Evolutionary conservation across 139 green algal genomes (phyloP).

Genomic region (Chlorella vulgaris): DNA sequence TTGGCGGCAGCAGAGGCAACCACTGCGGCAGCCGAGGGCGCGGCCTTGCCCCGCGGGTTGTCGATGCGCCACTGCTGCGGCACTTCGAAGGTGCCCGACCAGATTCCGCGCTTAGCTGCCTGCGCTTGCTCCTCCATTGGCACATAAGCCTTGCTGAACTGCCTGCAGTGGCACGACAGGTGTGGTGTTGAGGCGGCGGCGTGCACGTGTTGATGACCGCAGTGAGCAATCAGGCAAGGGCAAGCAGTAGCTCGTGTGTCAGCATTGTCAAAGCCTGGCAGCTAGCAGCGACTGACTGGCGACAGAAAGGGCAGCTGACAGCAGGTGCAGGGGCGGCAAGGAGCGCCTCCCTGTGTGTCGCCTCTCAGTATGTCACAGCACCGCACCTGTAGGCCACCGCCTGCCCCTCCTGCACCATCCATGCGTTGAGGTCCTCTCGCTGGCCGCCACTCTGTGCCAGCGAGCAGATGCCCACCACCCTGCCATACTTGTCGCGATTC

Average conservation of each 20-base stretch:
- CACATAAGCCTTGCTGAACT: conserved; percentile 79
- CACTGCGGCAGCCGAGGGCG: neutral
- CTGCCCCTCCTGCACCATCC: conserved; percentile 73
- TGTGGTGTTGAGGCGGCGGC: no score
- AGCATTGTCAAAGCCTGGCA: no score
- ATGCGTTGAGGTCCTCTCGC: conserved; percentile 65
- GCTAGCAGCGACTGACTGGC: no score
- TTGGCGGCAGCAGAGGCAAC: neutral
- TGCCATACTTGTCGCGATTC: conserved; percentile 74
- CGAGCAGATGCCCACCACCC: conserved; percentile 67
- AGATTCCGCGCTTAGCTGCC: conserved; percentile 62
- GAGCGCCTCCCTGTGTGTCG: no score
- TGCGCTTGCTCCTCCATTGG: conserved; percentile 61
- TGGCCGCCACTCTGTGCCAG: neutral
- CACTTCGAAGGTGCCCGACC: conserved; percentile 70
- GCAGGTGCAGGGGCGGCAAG: no score
- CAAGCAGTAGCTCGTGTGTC: neutral
- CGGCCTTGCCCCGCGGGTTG: conserved; percentile 7
- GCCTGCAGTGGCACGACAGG: conserved; percentile 42
- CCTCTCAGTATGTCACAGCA: no score
- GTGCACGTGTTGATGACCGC: no score
- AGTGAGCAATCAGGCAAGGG: neutral
- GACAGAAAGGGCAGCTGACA: no score
- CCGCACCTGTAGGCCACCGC: conserved; percentile 77
- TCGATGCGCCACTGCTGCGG: conserved; percentile 64